These are phyloP conservation scores for Rhizopogon salebrosus DNA, from an alignment of 768 basidiomycete species.

Conservation along the genomic window DNA sequence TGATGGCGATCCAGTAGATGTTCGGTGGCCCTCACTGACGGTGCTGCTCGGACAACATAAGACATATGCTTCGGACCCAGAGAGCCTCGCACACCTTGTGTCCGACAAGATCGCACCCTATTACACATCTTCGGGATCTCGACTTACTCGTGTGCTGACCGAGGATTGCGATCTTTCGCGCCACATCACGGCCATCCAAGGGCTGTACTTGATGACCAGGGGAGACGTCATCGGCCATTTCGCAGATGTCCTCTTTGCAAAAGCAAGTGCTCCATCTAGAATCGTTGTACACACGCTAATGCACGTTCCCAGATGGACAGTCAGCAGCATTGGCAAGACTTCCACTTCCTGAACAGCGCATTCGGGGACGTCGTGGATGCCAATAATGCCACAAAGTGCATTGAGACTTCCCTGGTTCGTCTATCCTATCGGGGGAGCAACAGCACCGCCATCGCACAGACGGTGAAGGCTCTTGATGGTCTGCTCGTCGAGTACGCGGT, in stretches of 20 bases:
- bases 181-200: conserved; percentile 62
- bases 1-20: conserved; percentile 23
- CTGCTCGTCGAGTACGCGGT: conserved; percentile 74
- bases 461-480: conserved; percentile 61
- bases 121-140: conserved; percentile 46
- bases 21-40: conserved; percentile 39
- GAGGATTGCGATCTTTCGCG: conserved; percentile 62
- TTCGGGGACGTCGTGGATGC: conserved; percentile 64
- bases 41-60: conserved; percentile 31
- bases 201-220: conserved; percentile 67
- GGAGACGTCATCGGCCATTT: conserved; percentile 79
- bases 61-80: conserved; percentile 44
- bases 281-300: not conserved
- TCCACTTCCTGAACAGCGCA: conserved; percentile 78
- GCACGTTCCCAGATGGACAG: conserved; percentile 58
- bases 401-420: conserved; percentile 66
- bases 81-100: conserved; percentile 56
- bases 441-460: conserved; percentile 41
- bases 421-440: conserved; percentile 58
- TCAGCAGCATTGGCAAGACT: conserved; percentile 70
- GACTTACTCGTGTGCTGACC: conserved; percentile 52
- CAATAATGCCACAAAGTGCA: conserved; percentile 42
- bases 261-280: conserved; percentile 38
- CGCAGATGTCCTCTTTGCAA: conserved; percentile 65
- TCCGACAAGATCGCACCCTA: conserved; percentile 57